phyloP scores from a whole-genome alignment of 345 rosid species.

The Euphorbia pulcherrima region DNA sequence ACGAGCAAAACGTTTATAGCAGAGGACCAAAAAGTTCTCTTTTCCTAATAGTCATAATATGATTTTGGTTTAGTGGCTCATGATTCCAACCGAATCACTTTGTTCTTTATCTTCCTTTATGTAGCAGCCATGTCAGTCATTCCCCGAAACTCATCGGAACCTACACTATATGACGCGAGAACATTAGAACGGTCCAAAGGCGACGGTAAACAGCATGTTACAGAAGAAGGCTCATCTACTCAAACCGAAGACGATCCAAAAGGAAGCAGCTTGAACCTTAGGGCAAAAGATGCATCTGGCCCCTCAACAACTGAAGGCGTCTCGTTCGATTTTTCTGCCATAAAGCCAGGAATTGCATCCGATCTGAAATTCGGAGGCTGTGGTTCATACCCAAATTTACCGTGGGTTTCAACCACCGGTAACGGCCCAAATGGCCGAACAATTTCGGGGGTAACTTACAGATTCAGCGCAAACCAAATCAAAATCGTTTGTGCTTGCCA shows the following conservation, averaged over 20 bases:
- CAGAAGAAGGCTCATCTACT: slow-evolving; percentile 71
- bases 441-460: slow-evolving; percentile 86
- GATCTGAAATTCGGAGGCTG: slow-evolving; percentile 87
- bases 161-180: slow-evolving; percentile 36
- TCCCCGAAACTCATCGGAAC: slow-evolving; percentile 38
- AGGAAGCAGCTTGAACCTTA: slow-evolving; percentile 35
- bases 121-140: slow-evolving; percentile 40
- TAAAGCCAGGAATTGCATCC: slow-evolving; percentile 84
- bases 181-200: slow-evolving; percentile 43
- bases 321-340: slow-evolving; percentile 61
- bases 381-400: slow-evolving; percentile 77
- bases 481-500: slow-evolving; percentile 95
- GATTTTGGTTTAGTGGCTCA: background rate
- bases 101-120: slow-evolving; percentile 13
- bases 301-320: slow-evolving; percentile 45
- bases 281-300: slow-evolving; percentile 41
- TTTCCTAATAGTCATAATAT: background rate
- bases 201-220: slow-evolving; percentile 61
- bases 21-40: no score
- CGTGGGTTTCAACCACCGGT: slow-evolving; percentile 92
- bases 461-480: slow-evolving; percentile 64
- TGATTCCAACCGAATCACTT: slow-evolving; percentile 11
- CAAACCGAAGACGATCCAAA: slow-evolving; percentile 49
- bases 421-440: slow-evolving; percentile 82
- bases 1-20: no score